Evolutionary conservation across 768 basidiomycete species (phyloP), one percentile per base, ranked within the genome.

Genomic region (Kwoniella newhampshirensis): DNA sequence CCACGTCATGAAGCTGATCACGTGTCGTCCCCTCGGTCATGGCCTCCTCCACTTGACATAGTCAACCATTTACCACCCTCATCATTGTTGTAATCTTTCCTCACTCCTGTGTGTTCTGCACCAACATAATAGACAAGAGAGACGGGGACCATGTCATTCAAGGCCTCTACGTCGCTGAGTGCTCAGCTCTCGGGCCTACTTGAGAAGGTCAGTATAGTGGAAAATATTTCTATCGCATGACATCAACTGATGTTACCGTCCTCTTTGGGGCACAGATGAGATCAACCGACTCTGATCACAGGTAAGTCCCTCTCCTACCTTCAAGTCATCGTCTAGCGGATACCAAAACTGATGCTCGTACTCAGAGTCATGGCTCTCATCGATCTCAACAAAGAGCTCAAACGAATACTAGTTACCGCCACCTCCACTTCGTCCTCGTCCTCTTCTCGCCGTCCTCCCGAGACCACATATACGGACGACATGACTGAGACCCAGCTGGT

Each of bases 361-460:
- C 32, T 0, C 69, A 93, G 92, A 75, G 92, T 90, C 77, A 98
- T 97, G 94, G 91, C 92, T 36, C 81, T 99, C 63, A 96, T 91
- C 63, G 94, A 99, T 78, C 78, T 98, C 65, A 87, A 90, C 83
- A 82, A 83, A 35, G 91, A 94, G 79, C 85, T 93, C 80, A 86
- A 83, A 75, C 82, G 85, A 74, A 86, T 90, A 82, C 84, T 82
- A 48, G 15, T 50, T 11, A 20, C 35, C 1, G 25, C 50, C 2
- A 20, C 55, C 4, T 50, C 47, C 20, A 30, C 55, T 28, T 52
- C 53, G 18, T 43, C 57, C 20, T 51, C 45, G 9, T 57, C 62
- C 11, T 36, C 54, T 12, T 52, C 57, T 18, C 17, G 55, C 4
- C 21, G 58, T 41, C 18, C 23, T 8, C 28, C 30, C n/a, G 57